Evolutionary conservation across 2,329 filamentous ascomycete species (phyloP), one percentile per base, ranked within the genome.

Genomic region (Aspergillus brunneoviolaceus): DNA sequence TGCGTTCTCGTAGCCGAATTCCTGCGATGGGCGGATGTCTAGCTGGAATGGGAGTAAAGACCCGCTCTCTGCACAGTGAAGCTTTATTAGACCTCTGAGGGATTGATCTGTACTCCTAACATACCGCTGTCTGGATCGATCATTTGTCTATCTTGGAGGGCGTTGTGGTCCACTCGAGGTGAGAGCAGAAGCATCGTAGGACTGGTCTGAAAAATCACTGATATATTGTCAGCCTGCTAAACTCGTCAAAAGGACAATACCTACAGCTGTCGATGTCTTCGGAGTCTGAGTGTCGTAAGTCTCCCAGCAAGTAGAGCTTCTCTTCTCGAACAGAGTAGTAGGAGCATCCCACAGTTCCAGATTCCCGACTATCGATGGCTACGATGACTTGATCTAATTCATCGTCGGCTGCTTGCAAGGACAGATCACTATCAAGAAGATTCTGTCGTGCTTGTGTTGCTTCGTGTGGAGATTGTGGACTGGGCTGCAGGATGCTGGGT

Each of bases 261-360:
- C 51, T 61, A 81, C 80, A 66, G 4, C 83, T 86, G 61, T 90
- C 86, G n/a, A 89, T 78, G 12, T 88, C 78, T 39, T 91, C 87
- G n/a, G 85, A 72, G n/a, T 86, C 87, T 4, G 87, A 89, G 65
- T 86, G 81, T 16, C 85, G 81, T 10, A 91, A 82, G 66, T 97
- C 93, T 70, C 94, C 87, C 71, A 96, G 87, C 49, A 96, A 81
- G 60, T 85, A 89, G 3, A 97, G 75, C 39, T 82, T 86, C 68
- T 90, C 87, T 45, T 92, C 86, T 27, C 82, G 78, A 5, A 88
- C 87, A 51, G 88, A 80, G 71, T 94, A 96, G 71, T 94, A 96
- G 50, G 91, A 89, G 73, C 92, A 97, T 0, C 94, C 94, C 19
- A 96, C 81, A 0, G 84, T 87, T 0, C 85, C 87, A 31, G 85